A percentile compares a stretch with the other conserved stretches of the same genome.
phyloP scores from a whole-genome alignment of 176 grass and related monocot species.

The Rhipidocladum racemiflorum region DNA sequence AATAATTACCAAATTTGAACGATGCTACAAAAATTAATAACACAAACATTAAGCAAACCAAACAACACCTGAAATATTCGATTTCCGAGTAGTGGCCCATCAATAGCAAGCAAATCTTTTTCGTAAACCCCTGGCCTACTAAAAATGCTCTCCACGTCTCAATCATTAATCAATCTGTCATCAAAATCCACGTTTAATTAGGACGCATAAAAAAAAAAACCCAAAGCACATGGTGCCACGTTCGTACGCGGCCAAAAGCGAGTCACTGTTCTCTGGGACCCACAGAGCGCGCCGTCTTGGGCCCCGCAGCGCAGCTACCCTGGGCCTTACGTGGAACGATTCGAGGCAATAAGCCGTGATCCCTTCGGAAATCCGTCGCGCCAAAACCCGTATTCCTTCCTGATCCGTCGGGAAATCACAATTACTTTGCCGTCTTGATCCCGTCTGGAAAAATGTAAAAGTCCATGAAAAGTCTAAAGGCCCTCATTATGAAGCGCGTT shows the following conservation, averaged over 20 bases:
- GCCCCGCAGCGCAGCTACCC: neutral
- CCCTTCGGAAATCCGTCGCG: neutral
- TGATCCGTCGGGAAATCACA: neutral
- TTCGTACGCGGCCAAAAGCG: neutral
- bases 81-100: neutral
- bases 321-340: neutral
- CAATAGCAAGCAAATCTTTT: neutral
- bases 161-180: neutral
- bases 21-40: too few species aligned
- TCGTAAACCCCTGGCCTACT: neutral
- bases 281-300: neutral
- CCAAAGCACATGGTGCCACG: slow-evolving; percentile 33
- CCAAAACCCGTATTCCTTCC: neutral
- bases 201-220: neutral
- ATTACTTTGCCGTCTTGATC: neutral
- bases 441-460: neutral
- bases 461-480: neutral
- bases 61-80: neutral
- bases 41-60: too few species aligned
- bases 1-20: too few species aligned
- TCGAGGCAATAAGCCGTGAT: neutral
- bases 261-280: neutral
- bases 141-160: neutral
- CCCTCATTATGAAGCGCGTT: neutral
- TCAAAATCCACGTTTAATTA: neutral